Evolutionary conservation across 352 stramenopile genomes (phyloP), one percentile per base, ranked within the genome.

Genomic region (Globisporangium barbulae): DNA sequence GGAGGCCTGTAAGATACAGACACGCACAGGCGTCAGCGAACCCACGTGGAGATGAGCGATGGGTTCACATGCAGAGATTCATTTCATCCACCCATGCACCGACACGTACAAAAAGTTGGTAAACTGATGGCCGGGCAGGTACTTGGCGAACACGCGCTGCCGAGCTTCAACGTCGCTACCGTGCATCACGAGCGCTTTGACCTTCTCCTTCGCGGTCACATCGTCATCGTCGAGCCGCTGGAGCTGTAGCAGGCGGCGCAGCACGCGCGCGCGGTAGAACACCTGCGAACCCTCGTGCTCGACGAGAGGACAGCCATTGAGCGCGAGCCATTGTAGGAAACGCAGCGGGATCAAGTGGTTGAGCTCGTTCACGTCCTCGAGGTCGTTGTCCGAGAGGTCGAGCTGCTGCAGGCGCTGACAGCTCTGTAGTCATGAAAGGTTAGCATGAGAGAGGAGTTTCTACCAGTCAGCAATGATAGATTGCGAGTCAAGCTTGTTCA

Each of bases 121-220:
- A 47, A 93, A 93, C 55, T 90, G 69, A 49, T 83, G 67, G 9
- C 61, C 63, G 0, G 81, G 75, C 1, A 93, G 62, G 49, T 84
- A 76, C 50, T 76, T 83, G 21, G 76, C 67, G 12, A 89, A 83
- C 57, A 90, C 75, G 21, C 72, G 63, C n/a, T 75, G 74, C n/a
- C 84, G 77, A 6, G 80, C 74, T 33, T 63, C 70, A 7, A 85
- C 63, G 52, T 93, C 84, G 64, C 76, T 80, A 45, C 84, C 84
- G 62, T 93, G 84, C 78, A 93, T 88, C 19, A 73, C 81, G 13
- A 85, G 70, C 22, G 82, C 81, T 62, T 93, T 93, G 60, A 90
- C 74, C 65, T 91, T 91, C 58, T 91, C 82, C 55, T 83, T 88
- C 17, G 77, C 75, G 1, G 77, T 85, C n/a, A 84, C 74, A 6